These are phyloP conservation scores for Chaetomium strumarium DNA, from an alignment of 2,329 filamentous ascomycete genomes.

Conservation along the genomic window DNA sequence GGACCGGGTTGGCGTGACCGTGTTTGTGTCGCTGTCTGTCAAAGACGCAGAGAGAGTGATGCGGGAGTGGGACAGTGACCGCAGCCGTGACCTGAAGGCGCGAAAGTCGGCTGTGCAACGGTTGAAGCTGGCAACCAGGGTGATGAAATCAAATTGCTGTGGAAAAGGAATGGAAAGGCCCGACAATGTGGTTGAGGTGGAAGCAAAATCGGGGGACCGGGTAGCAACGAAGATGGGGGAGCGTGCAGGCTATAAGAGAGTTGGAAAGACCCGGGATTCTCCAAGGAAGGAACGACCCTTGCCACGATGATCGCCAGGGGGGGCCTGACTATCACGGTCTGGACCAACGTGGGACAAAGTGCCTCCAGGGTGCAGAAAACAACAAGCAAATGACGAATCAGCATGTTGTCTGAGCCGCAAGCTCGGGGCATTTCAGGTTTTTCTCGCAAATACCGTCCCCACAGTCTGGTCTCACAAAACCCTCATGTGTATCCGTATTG, in stretches of 20 bases:
- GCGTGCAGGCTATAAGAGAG: neutral
- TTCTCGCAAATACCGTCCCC: too few relatives aligned
- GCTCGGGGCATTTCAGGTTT: neutral
- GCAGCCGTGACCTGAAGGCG: slow-evolving; percentile 13
- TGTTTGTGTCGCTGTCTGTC: slow-evolving; percentile 38
- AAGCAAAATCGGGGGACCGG: slow-evolving; percentile 5
- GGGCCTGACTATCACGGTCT: slow-evolving; percentile 4
- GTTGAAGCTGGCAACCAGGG: slow-evolving; percentile 21
- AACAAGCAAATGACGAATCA: neutral
- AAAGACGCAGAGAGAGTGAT: slow-evolving; percentile 46
- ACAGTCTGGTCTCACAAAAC: neutral
- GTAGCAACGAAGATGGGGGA: neutral
- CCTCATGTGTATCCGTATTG: neutral
- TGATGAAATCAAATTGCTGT: neutral
- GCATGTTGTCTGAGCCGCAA: neutral
- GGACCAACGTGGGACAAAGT: slow-evolving; percentile 6
- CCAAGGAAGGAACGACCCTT: neutral
- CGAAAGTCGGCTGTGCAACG: slow-evolving; percentile 16
- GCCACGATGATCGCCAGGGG: neutral
- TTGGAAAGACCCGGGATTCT: slow-evolving; percentile 2
- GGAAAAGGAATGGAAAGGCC: slow-evolving; percentile 16
- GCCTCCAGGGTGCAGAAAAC: neutral
- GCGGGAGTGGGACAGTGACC: slow-evolving; percentile 22
- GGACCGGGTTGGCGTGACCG: slow-evolving; percentile 15
- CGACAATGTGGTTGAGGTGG: slow-evolving; percentile 11